These are phyloP conservation scores for Periconia macrospinosa DNA, from an alignment of 2,329 filamentous ascomycete species.

Conservation along the genomic window DNA sequence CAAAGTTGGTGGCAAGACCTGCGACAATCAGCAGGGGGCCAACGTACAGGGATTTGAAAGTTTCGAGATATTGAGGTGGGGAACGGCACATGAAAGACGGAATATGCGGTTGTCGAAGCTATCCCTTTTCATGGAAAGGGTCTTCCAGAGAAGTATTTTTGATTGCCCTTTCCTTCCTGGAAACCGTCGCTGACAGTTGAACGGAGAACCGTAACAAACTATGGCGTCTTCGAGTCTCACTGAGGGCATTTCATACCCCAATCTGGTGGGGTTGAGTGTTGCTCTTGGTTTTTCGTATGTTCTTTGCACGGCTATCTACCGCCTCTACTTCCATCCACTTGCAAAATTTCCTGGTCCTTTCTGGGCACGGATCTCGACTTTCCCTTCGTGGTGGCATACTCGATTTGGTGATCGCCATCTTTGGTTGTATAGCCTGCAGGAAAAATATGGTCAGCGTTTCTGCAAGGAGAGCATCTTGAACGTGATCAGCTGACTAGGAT, in stretches of 20 bases:
- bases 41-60: no score
- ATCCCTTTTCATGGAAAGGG: background rate
- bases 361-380: conserved; percentile 20
- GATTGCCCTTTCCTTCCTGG: background rate
- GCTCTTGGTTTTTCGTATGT: conserved; percentile 10
- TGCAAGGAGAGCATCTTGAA: background rate
- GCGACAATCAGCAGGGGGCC: no score
- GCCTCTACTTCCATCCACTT: conserved; percentile 24
- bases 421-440: conserved; percentile 70
- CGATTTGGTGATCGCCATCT: conserved; percentile 72
- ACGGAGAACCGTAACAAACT: background rate
- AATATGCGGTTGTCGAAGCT: background rate
- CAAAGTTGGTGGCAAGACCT: no score
- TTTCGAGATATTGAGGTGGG: background rate
- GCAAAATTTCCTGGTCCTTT: conserved; percentile 26
- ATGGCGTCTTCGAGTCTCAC: background rate
- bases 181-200: background rate
- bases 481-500: background rate
- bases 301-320: conserved; percentile 15
- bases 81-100: background rate
- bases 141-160: background rate
- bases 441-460: conserved; percentile 62
- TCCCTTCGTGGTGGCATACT: conserved; percentile 59
- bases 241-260: background rate
- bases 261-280: conserved; percentile 4